These are phyloP conservation scores for Coemansia sp. DNA, from an alignment of 192 early-diverging fungal genomes.

Conservation along the genomic window DNA sequence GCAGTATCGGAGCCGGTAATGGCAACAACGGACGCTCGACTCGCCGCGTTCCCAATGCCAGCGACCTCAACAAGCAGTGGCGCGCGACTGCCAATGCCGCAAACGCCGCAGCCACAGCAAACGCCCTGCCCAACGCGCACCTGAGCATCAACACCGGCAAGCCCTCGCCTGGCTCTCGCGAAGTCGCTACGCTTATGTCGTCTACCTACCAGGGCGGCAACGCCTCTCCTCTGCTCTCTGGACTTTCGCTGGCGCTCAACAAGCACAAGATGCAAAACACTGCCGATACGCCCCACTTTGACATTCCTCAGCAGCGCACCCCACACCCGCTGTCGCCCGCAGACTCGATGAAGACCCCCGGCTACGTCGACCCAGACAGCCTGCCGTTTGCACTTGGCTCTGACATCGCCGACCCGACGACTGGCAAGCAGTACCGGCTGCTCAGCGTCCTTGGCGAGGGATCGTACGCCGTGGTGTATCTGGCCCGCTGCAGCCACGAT, in stretches of 20 bases:
- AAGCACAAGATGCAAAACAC: slow-evolving; percentile 35
- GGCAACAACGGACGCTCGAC: slow-evolving; percentile 27
- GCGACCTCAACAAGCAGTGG: slow-evolving; percentile 56
- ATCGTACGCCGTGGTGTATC: slow-evolving; percentile 78
- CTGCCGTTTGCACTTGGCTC: slow-evolving; percentile 59
- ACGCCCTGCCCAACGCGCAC: slow-evolving; percentile 11
- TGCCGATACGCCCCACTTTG: slow-evolving; percentile 28
- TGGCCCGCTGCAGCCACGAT: slow-evolving; percentile 64
- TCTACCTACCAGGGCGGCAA: slow-evolving; percentile 52
- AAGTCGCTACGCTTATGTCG: slow-evolving; percentile 26
- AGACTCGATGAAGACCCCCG: slow-evolving; percentile 55
- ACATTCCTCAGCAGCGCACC: slow-evolving; percentile 44
- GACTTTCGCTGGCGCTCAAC: slow-evolving; percentile 54
- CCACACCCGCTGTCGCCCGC: slow-evolving; percentile 54
- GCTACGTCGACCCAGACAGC: slow-evolving; percentile 53
- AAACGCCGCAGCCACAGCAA: slow-evolving; percentile 14
- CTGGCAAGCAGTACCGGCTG: slow-evolving; percentile 51
- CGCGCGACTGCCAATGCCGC: slow-evolving; percentile 29
- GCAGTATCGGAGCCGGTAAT: not conserved
- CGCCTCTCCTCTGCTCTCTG: slow-evolving; percentile 46
- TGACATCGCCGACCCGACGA: slow-evolving; percentile 46
- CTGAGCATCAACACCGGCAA: slow-evolving; percentile 27
- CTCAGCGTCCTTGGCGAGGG: slow-evolving; percentile 69
- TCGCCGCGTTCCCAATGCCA: slow-evolving; percentile 50
- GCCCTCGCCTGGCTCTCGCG: slow-evolving; percentile 21